Percentiles rank a stretch among this genome's conserved stretches.
Evolutionary conservation across 106 monocot species (phyloP).

Genomic region (Acorus calamus): DNA sequence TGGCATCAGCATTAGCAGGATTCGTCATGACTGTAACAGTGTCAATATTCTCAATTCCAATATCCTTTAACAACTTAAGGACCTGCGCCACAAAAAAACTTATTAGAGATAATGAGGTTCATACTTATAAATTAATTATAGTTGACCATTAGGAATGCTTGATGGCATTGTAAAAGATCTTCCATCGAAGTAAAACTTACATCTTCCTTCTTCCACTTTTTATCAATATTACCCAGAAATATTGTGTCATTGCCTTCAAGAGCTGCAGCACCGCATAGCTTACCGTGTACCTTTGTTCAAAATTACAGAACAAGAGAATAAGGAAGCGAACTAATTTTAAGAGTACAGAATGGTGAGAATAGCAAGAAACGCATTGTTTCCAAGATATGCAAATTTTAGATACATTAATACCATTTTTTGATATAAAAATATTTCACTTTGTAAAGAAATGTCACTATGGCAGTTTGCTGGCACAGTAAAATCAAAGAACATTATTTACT

Average conservation of each 20-base stretch:
- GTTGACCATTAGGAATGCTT: no score
- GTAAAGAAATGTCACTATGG: no score
- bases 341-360: no score
- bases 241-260: constrained; percentile 81
- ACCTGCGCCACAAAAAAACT: constrained; percentile 25
- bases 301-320: constrained; percentile 6
- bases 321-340: neutral
- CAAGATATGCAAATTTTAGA: no score
- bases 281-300: constrained; percentile 57
- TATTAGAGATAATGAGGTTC: no score
- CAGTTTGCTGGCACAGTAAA: no score
- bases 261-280: constrained; percentile 72
- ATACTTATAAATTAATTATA: no score
- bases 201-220: constrained; percentile 92
- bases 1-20: constrained; percentile 33
- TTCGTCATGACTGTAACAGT: constrained; percentile 58
- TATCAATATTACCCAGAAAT: constrained; percentile 82
- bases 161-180: no score
- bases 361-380: no score
- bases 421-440: no score
- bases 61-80: constrained; percentile 37
- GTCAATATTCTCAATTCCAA: constrained; percentile 84
- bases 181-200: constrained; percentile 21
- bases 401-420: no score
- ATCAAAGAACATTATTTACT: no score